Base-by-base conservation (phyloP, 352 stramenopile genomes). In the Phytopythium sindhum region DNA sequence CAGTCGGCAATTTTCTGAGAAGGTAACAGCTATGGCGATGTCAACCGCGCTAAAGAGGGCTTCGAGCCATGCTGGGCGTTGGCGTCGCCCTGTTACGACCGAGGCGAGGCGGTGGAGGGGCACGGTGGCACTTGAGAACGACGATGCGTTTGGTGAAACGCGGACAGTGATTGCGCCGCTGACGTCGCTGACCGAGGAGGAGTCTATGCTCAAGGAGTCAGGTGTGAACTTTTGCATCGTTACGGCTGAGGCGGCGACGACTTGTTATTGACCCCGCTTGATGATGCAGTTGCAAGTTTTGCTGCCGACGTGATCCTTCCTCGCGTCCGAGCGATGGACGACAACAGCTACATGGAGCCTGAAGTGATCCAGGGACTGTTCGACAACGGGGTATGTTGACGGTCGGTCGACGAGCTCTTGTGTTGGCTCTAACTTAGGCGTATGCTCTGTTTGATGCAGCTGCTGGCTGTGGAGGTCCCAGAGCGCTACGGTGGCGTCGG, bases 401-500 rank as follows among this genome's bases (percentile, higher is more conserved):
- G 29, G 19, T 35, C 45, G 12, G 24, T 47, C 24, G 9, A 41
- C 39, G 29, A 41, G 1, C 19, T 59, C 19, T 5, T 29, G 4
- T n/a, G 19, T 53, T 54, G 8, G 48, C 45, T n/a, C 2, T 33
- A 44, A 14, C 23, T 33, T 0, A 51, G 21, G 4, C 11, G 4
- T 19, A 26, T 35, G 14, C 41, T 21, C 0, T 55, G 31, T 11
- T 37, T n/a, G 39, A 29, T 52, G 42, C 64, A 82, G 54, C 80
- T 99, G 58, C 91, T 99, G 78, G 95, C 93, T 8, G 90, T 99
- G 60, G 89, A 99, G 81, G 97, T 98, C 54, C 92, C 92, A 12
- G 84, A 92, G 66, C 79, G 97, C 56, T 97, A 95, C 72, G 89
- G 88, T 45, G 97, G 97, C 41, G 89, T 84, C n/a, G 95, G 89